Percentiles rank a stretch among this genome's conserved stretches.
These are phyloP conservation scores for Penicillium rolfsii DNA, from an alignment of 2,329 filamentous ascomycete genomes.

Conservation along the genomic window DNA sequence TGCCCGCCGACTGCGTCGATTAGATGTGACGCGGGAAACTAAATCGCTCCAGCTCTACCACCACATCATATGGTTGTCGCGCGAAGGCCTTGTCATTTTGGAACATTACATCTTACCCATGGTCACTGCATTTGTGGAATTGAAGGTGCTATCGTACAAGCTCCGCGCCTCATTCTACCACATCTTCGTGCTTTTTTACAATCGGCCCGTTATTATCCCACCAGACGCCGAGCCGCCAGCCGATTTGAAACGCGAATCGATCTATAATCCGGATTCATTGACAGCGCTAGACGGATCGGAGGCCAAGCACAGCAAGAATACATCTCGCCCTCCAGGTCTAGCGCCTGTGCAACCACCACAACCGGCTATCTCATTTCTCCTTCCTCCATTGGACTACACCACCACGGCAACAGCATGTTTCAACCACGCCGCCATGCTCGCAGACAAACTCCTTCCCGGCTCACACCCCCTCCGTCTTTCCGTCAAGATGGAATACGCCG, in stretches of 20 bases:
- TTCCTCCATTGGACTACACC: constrained; percentile 79
- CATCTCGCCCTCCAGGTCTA: constrained; percentile 43
- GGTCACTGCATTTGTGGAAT: constrained; percentile 75
- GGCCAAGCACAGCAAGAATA: not conserved
- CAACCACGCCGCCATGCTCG: constrained; percentile 72
- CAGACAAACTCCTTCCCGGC: constrained; percentile 76
- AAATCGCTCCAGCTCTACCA: constrained; percentile 81
- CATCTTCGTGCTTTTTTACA: constrained; percentile 95
- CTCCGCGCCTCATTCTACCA: constrained; percentile 93
- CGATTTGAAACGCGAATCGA: constrained; percentile 40
- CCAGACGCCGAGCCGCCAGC: constrained; percentile 51
- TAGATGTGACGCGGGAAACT: constrained; percentile 78
- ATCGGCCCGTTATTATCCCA: constrained; percentile 75
- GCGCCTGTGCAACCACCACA: constrained; percentile 28
- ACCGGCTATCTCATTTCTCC: constrained; percentile 70
- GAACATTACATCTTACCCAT: constrained; percentile 85
- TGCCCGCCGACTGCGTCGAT: constrained; percentile 78
- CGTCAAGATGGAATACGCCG: constrained; percentile 87
- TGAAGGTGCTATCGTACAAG: constrained; percentile 89
- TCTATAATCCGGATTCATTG: constrained; percentile 39
- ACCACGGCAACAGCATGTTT: constrained; percentile 82
- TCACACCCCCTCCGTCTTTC: constrained; percentile 88
- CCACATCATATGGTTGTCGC: constrained; percentile 93
- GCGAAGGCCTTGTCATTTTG: constrained; percentile 85
- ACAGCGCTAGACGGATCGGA: constrained; percentile 41